Percentiles rank a stretch among this genome's conserved stretches.
Conservation (phyloP, 768 basidiomycete species). For the Termitomyces sp. region DNA sequence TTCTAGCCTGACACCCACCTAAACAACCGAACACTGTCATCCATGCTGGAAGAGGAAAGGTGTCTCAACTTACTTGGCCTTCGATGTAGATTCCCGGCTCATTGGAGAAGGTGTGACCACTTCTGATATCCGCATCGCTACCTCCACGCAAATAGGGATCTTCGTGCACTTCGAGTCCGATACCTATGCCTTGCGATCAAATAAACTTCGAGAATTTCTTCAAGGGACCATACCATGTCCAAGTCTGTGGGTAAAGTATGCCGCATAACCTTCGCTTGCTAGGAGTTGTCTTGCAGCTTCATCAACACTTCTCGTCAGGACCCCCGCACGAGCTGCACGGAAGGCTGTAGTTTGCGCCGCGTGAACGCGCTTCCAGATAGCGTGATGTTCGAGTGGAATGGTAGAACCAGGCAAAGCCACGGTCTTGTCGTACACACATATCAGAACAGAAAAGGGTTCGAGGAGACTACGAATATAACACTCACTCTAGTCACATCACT, state of each 20-base stretch:
- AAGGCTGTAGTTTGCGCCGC: constrained; percentile 57
- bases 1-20: constrained; percentile 79
- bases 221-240: constrained; percentile 55
- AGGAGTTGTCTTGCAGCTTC: constrained; percentile 53
- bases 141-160: constrained; percentile 75
- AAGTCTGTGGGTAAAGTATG: constrained; percentile 75
- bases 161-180: constrained; percentile 82
- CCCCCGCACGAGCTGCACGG: constrained; percentile 37
- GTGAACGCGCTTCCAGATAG: constrained; percentile 62
- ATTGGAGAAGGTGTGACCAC: constrained; percentile 74
- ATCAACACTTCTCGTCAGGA: constrained; percentile 52
- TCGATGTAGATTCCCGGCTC: constrained; percentile 78
- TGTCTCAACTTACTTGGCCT: constrained; percentile 41
- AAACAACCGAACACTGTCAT: background rate
- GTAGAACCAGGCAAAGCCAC: constrained; percentile 54
- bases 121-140: constrained; percentile 46
- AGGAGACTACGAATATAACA: background rate
- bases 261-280: constrained; percentile 32
- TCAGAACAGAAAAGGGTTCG: background rate
- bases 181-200: constrained; percentile 42
- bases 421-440: constrained; percentile 33
- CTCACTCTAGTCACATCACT: constrained; percentile 76
- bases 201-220: constrained; percentile 4
- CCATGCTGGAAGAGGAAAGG: background rate
- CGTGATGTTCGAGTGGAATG: constrained; percentile 45